phyloP scores from a whole-genome alignment of 352 stramenopile species.

The Phytophthora tentaculata region DNA sequence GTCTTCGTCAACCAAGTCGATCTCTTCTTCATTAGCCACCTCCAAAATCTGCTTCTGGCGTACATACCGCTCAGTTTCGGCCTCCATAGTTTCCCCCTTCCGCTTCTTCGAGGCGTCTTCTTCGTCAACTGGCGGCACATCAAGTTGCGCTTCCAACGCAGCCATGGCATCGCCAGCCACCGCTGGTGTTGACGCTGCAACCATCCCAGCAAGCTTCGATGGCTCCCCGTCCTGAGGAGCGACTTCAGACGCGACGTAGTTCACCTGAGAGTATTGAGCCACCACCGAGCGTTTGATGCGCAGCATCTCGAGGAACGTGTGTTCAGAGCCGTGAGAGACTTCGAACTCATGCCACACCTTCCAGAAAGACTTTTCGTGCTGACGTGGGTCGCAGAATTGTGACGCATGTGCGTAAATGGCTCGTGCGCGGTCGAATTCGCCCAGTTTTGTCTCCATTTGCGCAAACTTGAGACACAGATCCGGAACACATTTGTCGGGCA shows the following conservation, averaged over 20 bases:
- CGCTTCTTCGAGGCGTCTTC: slow-evolving; percentile 60
- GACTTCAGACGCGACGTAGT: slow-evolving; percentile 96
- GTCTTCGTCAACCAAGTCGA: slow-evolving; percentile 92
- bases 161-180: slow-evolving; percentile 84
- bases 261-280: slow-evolving; percentile 96
- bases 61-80: slow-evolving; percentile 72
- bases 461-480: slow-evolving; percentile 97
- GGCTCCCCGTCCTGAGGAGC: slow-evolving; percentile 42
- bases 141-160: slow-evolving; percentile 83
- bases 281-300: slow-evolving; percentile 97
- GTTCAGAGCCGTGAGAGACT: slow-evolving; percentile 95
- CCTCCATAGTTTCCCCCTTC: slow-evolving; percentile 55
- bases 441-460: slow-evolving; percentile 95
- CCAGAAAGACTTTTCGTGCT: slow-evolving; percentile 96
- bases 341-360: slow-evolving; percentile 96
- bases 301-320: slow-evolving; percentile 99
- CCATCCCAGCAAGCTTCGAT: slow-evolving; percentile 56
- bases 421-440: slow-evolving; percentile 97
- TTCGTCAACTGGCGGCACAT: slow-evolving; percentile 39
- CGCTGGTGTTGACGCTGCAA: slow-evolving; percentile 51
- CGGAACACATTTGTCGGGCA: slow-evolving; percentile 92
- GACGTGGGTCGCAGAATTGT: slow-evolving; percentile 97
- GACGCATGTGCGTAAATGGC: slow-evolving; percentile 95
- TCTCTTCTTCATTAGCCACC: slow-evolving; percentile 90
- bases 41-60: slow-evolving; percentile 84